Evolutionary conservation across 805 yeast genomes (phyloP).

Genomic region (Alloascoidea africana): DNA sequence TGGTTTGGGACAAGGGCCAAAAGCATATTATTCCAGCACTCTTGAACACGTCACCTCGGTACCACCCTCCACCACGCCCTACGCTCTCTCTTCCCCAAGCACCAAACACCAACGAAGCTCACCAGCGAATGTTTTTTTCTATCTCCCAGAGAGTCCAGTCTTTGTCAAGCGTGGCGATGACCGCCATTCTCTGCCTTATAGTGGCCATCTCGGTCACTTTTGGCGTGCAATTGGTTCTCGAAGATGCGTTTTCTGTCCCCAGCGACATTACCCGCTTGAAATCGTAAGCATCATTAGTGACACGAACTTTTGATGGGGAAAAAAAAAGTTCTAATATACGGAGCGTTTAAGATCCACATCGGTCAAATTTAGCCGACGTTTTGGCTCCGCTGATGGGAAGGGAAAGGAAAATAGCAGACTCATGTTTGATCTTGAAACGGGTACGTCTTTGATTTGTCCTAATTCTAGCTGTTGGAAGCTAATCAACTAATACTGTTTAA

Average conservation of each 20-base stretch:
- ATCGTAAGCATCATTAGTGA: not conserved
- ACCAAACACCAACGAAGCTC: too few relatives aligned
- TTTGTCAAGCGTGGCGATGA: slow-evolving; percentile 35
- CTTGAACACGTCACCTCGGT: too few relatives aligned
- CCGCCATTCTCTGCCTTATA: slow-evolving; percentile 32
- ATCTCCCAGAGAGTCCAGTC: slow-evolving; percentile 30
- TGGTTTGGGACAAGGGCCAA: too few relatives aligned
- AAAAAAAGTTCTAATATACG: not conserved
- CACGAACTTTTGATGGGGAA: not conserved
- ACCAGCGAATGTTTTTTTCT: slow-evolving; percentile 23
- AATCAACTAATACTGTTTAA: not conserved
- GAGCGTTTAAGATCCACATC: slow-evolving; percentile 8
- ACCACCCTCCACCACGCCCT: too few relatives aligned
- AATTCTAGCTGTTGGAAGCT: too few relatives aligned
- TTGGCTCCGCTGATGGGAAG: slow-evolving; percentile 50
- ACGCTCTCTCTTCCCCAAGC: too few relatives aligned
- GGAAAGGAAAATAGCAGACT: slow-evolving; percentile 68
- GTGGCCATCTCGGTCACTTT: slow-evolving; percentile 33
- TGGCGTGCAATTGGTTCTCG: slow-evolving; percentile 28
- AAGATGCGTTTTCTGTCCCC: slow-evolving; percentile 28
- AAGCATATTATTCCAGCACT: too few relatives aligned
- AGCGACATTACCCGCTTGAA: slow-evolving; percentile 21
- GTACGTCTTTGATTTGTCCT: too few relatives aligned
- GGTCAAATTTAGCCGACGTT: slow-evolving; percentile 36
- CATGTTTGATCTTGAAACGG: slow-evolving; percentile 48